Evolutionary conservation across 83 land plant species (phyloP), one percentile per base, ranked within the genome.

Genomic region (Diphasiastrum complanatum): DNA sequence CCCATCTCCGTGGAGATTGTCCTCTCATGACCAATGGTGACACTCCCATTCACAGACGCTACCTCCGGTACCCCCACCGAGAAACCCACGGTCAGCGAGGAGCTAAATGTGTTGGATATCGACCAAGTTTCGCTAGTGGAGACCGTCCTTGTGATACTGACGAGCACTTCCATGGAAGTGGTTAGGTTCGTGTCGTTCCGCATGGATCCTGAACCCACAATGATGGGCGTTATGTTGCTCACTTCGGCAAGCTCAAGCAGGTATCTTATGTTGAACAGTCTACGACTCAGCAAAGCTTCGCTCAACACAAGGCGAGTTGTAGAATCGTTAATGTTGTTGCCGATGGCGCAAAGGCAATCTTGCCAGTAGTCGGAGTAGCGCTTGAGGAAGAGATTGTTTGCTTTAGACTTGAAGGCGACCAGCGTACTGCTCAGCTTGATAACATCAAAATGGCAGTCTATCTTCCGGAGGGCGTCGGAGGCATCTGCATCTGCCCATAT

Each of bases 351-450:
- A 10, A 60, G 63, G 50, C 14, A 31, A 60, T 27, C 28, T 22
- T 40, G 22, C 63, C 63, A 60, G 63, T 60, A 60, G 11, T 60
- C 63, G 20, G 63, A 11, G 25, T 45, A 46, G 14, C 65, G 22
- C 55, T 61, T 61, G 6, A 43, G 54, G 27, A 61, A 46, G 3
- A 24, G 29, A 45, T 24, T 31, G 55, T 61, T 61, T 27, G 54
- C 65, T 2, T 26, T 46, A 31, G 57, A 45, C 27, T 5, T 20
- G 65, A 61, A 24, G 22, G 62, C 61, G 6, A 61, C 61, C 25
- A 61, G 14, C 16, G 30, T 61, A 33, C 32, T 61, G 65, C 65
- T 61, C 6, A 61, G 62, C 26, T 19, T 49, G 29, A 61, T n/a
- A 6, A 25, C 20, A 24, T 61, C 65, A 33, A 61, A 61, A 3